Conservation (phyloP, 2,329 filamentous ascomycete genomes). For the Pseudogymnoascus pannorum region DNA sequence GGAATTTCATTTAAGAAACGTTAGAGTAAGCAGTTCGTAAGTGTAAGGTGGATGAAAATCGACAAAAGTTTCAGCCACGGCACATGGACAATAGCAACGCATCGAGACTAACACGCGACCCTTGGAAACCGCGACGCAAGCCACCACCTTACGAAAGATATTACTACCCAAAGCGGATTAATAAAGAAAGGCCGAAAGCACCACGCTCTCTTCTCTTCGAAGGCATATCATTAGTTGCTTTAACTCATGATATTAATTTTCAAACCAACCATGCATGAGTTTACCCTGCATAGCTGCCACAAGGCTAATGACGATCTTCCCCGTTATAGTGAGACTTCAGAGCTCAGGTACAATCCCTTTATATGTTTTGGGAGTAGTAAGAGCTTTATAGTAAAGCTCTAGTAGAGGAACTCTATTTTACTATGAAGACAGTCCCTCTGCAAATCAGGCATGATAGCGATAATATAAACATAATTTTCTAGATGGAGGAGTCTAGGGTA, state of each 20-base stretch:
- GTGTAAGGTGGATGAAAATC: not conserved
- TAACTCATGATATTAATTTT: no score
- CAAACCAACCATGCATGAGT: not conserved
- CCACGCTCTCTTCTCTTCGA: no score
- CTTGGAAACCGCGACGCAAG: no score
- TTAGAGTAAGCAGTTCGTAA: not conserved
- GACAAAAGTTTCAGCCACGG: no score
- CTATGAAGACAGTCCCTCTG: conserved; percentile 9
- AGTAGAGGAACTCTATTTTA: conserved; percentile 3
- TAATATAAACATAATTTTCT: not conserved
- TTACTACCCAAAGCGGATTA: no score
- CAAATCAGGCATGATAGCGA: not conserved
- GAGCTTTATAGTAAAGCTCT: not conserved
- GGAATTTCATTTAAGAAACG: not conserved
- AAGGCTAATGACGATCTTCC: not conserved
- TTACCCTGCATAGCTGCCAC: not conserved
- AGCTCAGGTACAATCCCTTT: not conserved
- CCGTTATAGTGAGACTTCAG: no score
- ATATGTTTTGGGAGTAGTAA: not conserved
- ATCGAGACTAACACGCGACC: no score
- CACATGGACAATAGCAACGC: no score
- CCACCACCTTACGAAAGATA: no score
- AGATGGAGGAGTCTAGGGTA: not conserved
- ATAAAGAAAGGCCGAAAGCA: no score
- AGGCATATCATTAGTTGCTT: no score